Evolutionary conservation across 208 protist species (phyloP), one percentile per base, ranked within the genome.

Genomic region (Trypanosoma conorhini): DNA sequence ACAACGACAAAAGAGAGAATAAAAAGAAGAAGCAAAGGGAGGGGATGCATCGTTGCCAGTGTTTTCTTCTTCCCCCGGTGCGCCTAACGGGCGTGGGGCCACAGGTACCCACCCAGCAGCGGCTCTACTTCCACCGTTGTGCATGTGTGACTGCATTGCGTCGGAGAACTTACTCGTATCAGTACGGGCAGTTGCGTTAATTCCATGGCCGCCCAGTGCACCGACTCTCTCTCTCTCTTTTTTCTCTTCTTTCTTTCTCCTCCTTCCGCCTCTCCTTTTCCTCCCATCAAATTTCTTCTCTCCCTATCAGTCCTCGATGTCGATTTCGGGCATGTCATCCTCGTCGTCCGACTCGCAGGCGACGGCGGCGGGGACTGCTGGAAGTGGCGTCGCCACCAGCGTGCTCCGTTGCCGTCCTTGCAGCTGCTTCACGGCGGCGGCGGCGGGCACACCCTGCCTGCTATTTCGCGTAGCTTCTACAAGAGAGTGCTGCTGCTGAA

Each of bases 241-340:
- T 13, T 58, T 22, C 21, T 63, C 42, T 63, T 28, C 48, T 44
- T 57, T 72, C 21, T 56, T 57, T 42, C 5, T 58, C 44, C 46
- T 57, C 1, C 64, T 62, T 22, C 21, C n/a, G 51, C 22, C 60
- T 28, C 62, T 19, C 50, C n/a, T 38, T 13, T 13, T 55, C 24
- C 33, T 7, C 33, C 33, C 33, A 38, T 7, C n/a, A n/a, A 42
- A 35, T 19, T 5, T 40, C 13, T 22, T 13, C 40, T 1, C 44
- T 19, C 57, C 51, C 26, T 51, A 7, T 73, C 61, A 82, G 64
- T 91, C 85, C 22, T 91, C 82, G 57, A 91, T 74, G 54, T 81
- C 82, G 64, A 91, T 82, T 15, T 91, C 82, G 0, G 85, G 85
- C 35, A 91, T 83, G 21, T 77, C 78, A 33, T 82, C 77, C 10